Percentiles rank a stretch among this genome's conserved stretches.
phyloP scores from a whole-genome alignment of 192 early-diverging fungal genomes.

The Radiomyces spectabilis region DNA sequence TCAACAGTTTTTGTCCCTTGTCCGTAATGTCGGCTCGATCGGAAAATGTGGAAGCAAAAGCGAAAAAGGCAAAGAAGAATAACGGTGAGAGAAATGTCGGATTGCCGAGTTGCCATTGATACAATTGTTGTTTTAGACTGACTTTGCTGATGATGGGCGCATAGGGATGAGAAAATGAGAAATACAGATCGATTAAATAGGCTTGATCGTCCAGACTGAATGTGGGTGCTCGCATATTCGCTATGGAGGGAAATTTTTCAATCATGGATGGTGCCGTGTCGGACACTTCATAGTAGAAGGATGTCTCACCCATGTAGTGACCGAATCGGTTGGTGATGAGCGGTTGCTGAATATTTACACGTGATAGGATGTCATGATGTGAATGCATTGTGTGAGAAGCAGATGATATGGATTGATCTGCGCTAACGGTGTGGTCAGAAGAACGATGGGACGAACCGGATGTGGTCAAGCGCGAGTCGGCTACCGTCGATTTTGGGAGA shows the following conservation, averaged over 20 bases:
- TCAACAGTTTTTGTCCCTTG: conserved; percentile 26
- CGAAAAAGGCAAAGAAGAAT: conserved; percentile 17
- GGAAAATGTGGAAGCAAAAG: conserved; percentile 25
- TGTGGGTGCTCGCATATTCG: conserved; percentile 2
- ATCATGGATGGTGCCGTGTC: too few species aligned
- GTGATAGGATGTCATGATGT: too few species aligned
- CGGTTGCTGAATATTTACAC: too few species aligned
- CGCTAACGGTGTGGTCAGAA: too few species aligned
- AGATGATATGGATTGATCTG: too few species aligned
- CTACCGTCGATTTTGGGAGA: too few species aligned
- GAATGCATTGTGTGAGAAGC: too few species aligned
- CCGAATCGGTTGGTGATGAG: too few species aligned
- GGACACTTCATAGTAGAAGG: background rate
- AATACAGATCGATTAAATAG: conserved; percentile 27
- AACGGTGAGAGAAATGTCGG: conserved; percentile 10
- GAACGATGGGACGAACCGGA: too few species aligned
- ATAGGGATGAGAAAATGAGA: conserved; percentile 22
- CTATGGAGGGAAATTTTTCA: too few species aligned
- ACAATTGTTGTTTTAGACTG: conserved; percentile 10
- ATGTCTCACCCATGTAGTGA: conserved; percentile 14
- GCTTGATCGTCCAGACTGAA: conserved; percentile 8
- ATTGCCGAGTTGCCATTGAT: background rate
- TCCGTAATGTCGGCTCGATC: background rate
- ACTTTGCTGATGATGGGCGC: conserved; percentile 25
- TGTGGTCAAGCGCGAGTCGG: too few species aligned